Conservation (phyloP, 352 stramenopile genomes). For the Phytophthora pini region DNA sequence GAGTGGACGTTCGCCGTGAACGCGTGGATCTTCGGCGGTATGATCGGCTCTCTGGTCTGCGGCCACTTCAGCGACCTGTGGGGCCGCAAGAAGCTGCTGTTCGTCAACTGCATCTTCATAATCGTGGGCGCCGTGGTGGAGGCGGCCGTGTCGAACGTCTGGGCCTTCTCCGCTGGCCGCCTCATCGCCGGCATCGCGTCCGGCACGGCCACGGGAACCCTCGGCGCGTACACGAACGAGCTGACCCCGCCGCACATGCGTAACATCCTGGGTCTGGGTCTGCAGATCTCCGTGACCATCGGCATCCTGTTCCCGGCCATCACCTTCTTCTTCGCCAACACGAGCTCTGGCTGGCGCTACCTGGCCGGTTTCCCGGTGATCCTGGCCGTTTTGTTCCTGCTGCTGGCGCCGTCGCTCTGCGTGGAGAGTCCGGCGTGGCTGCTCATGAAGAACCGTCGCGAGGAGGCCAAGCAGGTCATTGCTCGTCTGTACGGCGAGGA, state of each 20-base stretch:
- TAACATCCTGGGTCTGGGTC: conserved; percentile 26
- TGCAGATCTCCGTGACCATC: conserved; percentile 32
- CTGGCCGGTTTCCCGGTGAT: conserved; percentile 40
- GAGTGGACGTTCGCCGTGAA: conserved; percentile 22
- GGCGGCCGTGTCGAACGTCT: too few relatives aligned
- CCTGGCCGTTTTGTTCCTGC: conserved; percentile 40
- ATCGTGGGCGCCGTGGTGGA: conserved; percentile 32
- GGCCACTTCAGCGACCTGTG: too few relatives aligned
- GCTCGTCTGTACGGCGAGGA: conserved; percentile 32
- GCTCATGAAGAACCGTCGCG: neutral
- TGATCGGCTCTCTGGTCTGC: conserved; percentile 10
- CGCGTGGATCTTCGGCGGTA: conserved; percentile 59
- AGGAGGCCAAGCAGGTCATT: conserved; percentile 23
- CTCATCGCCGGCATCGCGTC: too few relatives aligned
- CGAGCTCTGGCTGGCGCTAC: conserved; percentile 17
- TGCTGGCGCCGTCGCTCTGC: conserved; percentile 43
- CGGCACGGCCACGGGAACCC: too few relatives aligned
- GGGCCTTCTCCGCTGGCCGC: too few relatives aligned
- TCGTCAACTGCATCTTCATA: conserved; percentile 43
- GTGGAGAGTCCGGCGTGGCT: conserved; percentile 49
- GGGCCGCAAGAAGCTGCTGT: conserved; percentile 18
- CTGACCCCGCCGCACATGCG: too few relatives aligned
- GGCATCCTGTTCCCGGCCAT: conserved; percentile 29
- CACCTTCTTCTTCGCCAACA: conserved; percentile 25
- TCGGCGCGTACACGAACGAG: too few relatives aligned